These are phyloP conservation scores for Colletotrichum lentis DNA, from an alignment of 2,329 filamentous ascomycete species.

Conservation along the genomic window DNA sequence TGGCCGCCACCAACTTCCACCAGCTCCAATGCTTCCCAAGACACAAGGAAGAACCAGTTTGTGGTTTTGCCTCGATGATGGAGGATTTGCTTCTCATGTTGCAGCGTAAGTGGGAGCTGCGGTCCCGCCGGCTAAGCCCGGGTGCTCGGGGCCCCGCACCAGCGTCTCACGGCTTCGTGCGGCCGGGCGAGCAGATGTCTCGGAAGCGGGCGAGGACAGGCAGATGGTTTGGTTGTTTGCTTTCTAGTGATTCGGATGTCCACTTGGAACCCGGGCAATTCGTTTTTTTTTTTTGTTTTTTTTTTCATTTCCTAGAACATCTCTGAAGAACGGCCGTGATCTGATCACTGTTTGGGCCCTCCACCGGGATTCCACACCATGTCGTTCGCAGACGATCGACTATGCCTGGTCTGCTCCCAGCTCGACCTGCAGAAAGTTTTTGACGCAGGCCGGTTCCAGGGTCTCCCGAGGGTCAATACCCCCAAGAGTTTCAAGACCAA, in stretches of 20 bases:
- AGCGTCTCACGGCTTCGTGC: not conserved
- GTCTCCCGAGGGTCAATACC: not conserved
- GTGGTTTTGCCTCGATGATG: too few species aligned
- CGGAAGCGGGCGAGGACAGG: constrained; percentile 10
- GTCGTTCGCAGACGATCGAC: constrained; percentile 7
- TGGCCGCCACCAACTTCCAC: too few species aligned
- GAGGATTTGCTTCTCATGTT: constrained; percentile 40
- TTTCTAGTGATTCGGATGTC: too few species aligned
- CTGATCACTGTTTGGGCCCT: not conserved
- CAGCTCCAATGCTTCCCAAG: too few species aligned
- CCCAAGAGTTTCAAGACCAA: not conserved
- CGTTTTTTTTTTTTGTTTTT: too few species aligned
- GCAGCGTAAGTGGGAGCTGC: constrained; percentile 37
- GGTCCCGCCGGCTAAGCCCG: constrained; percentile 1
- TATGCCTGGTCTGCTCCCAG: constrained; percentile 14
- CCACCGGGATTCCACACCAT: not conserved
- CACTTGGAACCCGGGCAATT: not conserved
- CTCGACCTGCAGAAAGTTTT: constrained; percentile 1
- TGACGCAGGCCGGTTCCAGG: not conserved
- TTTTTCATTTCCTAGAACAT: not conserved
- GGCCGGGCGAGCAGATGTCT: not conserved
- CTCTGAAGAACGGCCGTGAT: not conserved
- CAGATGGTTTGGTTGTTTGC: not conserved
- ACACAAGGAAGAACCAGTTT: too few species aligned
- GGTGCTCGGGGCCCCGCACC: not conserved